Evolutionary conservation across 306 rosid genomes (phyloP).

Genomic region (Ormosia emarginata): DNA sequence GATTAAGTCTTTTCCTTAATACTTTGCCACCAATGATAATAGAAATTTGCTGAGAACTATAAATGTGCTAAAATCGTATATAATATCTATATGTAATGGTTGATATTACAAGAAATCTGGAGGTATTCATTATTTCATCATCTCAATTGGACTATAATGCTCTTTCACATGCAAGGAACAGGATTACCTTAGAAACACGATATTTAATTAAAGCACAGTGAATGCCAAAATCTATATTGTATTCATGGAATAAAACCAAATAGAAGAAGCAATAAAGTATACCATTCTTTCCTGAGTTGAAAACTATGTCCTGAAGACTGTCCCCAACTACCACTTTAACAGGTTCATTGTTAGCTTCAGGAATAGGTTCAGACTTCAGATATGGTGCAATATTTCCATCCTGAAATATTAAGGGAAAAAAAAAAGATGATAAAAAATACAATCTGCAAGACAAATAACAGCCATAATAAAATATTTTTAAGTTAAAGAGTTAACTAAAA

Average conservation of each 20-base stretch:
- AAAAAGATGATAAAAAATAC: neutral
- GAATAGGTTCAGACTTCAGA: slow-evolving; percentile 77
- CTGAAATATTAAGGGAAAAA: slow-evolving; percentile 51
- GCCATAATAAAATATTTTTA: neutral
- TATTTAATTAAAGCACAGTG: neutral
- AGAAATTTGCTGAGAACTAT: neutral
- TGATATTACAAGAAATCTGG: neutral
- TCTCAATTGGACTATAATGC: neutral
- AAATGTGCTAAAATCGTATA: neutral
- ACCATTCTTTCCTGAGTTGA: slow-evolving; percentile 87
- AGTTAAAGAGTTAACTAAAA: neutral
- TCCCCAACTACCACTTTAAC: slow-evolving; percentile 85
- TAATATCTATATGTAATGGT: neutral
- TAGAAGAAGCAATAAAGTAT: neutral
- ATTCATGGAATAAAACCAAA: neutral
- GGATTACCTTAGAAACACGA: neutral
- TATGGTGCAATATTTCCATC: slow-evolving; percentile 62
- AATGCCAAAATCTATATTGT: neutral
- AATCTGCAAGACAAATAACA: neutral
- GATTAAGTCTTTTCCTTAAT: neutral
- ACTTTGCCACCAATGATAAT: neutral
- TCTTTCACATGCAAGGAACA: neutral
- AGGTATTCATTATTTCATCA: neutral
- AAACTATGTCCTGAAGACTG: slow-evolving; percentile 66
- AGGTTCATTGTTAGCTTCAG: slow-evolving; percentile 76